phyloP scores from a whole-genome alignment of 106 monocot species.

The Acorus calamus region DNA sequence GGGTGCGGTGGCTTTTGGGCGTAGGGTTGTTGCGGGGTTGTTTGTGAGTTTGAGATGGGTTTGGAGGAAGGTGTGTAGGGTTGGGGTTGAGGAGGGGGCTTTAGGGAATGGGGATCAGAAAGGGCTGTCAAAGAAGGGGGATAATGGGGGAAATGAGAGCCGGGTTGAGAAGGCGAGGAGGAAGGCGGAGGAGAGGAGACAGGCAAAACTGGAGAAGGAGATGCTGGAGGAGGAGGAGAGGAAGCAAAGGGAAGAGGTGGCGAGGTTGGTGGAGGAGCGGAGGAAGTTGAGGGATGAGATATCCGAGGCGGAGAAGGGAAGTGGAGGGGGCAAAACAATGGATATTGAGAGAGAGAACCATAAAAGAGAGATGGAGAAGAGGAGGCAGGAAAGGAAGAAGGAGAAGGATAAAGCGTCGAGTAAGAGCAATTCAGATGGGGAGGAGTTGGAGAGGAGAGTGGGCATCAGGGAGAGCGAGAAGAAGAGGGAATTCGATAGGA shows the following conservation, averaged over 20 bases:
- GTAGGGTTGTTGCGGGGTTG: slow-evolving; percentile 23
- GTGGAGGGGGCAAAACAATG: slow-evolving; percentile 10
- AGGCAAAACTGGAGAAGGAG: slow-evolving; percentile 78
- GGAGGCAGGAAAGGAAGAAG: slow-evolving; percentile 44
- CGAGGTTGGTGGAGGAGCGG: slow-evolving; percentile 77
- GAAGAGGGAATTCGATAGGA: slow-evolving; percentile 51
- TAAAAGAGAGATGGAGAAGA: slow-evolving; percentile 45
- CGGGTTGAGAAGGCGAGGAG: slow-evolving; percentile 70
- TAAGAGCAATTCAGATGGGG: slow-evolving; percentile 83
- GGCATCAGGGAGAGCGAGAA: slow-evolving; percentile 43
- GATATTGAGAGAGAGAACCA: slow-evolving; percentile 35
- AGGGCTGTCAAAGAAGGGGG: slow-evolving; percentile 31
- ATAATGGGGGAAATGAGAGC: slow-evolving; percentile 47
- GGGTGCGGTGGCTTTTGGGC: slow-evolving; percentile 12
- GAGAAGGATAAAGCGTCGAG: slow-evolving; percentile 58
- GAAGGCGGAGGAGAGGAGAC: slow-evolving; percentile 89
- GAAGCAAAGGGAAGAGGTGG: slow-evolving; percentile 89
- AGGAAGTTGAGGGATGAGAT: slow-evolving; percentile 73
- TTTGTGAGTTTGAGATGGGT: slow-evolving; percentile 30
- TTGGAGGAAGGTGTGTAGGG: slow-evolving; percentile 28
- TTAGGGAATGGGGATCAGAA: slow-evolving; percentile 28
- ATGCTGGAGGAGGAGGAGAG: slow-evolving; percentile 94
- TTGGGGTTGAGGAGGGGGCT: slow-evolving; percentile 32
- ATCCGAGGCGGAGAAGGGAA: slow-evolving; percentile 52
- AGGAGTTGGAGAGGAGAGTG: slow-evolving; percentile 42